Evolutionary conservation across 148 eudicot species (phyloP).

Genomic region (Beta vulgaris): DNA sequence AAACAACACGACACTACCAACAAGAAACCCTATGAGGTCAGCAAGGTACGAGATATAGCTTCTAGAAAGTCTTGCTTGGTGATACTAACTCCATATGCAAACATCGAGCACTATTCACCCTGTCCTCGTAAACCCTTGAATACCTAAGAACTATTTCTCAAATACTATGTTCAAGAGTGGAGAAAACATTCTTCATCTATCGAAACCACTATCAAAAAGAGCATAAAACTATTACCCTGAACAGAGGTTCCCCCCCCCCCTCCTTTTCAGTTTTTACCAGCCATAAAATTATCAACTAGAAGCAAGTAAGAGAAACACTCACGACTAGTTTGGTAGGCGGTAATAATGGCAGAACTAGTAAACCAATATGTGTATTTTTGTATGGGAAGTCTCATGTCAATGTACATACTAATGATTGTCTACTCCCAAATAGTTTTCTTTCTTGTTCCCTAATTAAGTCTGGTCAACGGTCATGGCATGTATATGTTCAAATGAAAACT

Average conservation of each 20-base stretch:
- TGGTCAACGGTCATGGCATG: background rate
- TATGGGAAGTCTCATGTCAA: too few species aligned
- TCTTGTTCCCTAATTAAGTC: background rate
- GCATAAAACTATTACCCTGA: background rate
- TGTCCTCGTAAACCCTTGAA: background rate
- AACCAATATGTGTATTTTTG: too few species aligned
- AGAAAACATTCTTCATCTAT: background rate
- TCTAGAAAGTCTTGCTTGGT: background rate
- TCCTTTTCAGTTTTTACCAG: background rate
- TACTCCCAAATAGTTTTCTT: too few species aligned
- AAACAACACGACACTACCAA: background rate
- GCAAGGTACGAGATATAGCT: background rate
- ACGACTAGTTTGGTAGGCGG: too few species aligned
- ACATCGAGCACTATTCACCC: background rate
- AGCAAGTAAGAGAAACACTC: background rate
- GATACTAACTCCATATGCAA: background rate
- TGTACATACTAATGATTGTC: too few species aligned
- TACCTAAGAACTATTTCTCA: background rate
- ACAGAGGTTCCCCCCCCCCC: background rate
- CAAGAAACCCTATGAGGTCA: background rate
- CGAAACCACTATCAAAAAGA: background rate
- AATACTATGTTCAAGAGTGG: background rate
- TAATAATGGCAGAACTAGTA: too few species aligned
- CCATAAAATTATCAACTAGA: background rate
- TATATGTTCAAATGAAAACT: too few species aligned